A percentile compares a stretch with the other conserved stretches of the same genome.
These are phyloP conservation scores for Pulveroboletus sp. DNA, from an alignment of 768 basidiomycete species.

Conservation along the genomic window DNA sequence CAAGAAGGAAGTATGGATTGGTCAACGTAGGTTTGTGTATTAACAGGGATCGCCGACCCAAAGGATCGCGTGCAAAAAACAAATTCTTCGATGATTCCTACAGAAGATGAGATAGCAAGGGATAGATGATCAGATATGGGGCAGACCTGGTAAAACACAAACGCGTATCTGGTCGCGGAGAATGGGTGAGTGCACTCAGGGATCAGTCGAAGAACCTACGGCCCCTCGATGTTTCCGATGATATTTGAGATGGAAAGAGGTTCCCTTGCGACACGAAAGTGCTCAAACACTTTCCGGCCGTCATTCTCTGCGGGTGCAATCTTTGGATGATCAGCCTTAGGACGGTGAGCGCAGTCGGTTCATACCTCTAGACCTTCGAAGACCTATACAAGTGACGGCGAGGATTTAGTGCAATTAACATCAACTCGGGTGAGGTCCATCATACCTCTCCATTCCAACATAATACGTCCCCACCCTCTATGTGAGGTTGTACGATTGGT, in stretches of 20 bases:
- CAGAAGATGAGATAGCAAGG: background rate
- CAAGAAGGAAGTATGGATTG: constrained; percentile 53
- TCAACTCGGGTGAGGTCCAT: background rate
- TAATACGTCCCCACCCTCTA: constrained; percentile 49
- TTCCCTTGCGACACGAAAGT: constrained; percentile 20
- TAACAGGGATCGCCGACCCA: constrained; percentile 82
- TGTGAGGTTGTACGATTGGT: constrained; percentile 66
- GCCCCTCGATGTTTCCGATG: constrained; percentile 70
- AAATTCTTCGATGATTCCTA: constrained; percentile 45
- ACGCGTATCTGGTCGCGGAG: constrained; percentile 56
- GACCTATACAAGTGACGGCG: constrained; percentile 36
- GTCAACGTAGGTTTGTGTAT: constrained; percentile 51
- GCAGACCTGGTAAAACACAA: constrained; percentile 72
- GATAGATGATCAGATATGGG: background rate
- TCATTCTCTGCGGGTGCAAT: constrained; percentile 64
- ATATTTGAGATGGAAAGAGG: constrained; percentile 44
- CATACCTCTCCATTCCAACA: constrained; percentile 86
- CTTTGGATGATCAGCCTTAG: constrained; percentile 34
- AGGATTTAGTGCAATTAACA: background rate
- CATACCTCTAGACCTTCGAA: constrained; percentile 77
- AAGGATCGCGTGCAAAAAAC: constrained; percentile 77
- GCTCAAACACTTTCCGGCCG: constrained; percentile 48
- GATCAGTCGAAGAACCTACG: constrained; percentile 46
- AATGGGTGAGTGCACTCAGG: background rate
- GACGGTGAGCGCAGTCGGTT: background rate